Percentiles rank a stretch among this genome's conserved stretches.
These are phyloP conservation scores for Suillus lakei DNA, from an alignment of 768 basidiomycete species.

Conservation along the genomic window DNA sequence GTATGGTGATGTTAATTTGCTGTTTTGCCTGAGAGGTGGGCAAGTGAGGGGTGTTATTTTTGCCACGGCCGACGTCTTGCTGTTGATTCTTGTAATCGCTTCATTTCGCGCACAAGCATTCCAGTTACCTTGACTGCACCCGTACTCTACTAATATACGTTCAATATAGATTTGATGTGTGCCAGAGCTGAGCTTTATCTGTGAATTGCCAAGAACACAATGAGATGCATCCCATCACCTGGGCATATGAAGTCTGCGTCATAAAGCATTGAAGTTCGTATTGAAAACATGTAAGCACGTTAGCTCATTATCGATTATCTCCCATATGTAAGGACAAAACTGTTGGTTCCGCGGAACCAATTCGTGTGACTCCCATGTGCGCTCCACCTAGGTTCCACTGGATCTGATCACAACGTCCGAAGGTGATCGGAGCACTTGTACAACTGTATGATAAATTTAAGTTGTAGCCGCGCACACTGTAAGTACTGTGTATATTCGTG, in stretches of 20 bases:
- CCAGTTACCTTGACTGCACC: background rate
- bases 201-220: background rate
- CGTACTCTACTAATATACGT: constrained; percentile 5
- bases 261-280: background rate
- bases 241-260: background rate
- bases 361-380: no score
- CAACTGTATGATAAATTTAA: background rate
- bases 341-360: no score
- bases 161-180: constrained; percentile 3
- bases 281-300: background rate
- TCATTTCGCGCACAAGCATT: background rate
- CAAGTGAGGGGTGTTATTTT: background rate
- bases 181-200: background rate
- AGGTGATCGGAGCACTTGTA: no score
- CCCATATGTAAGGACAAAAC: no score
- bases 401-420: no score
- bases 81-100: constrained; percentile 1
- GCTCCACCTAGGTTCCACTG: no score
- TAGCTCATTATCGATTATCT: no score
- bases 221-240: background rate
- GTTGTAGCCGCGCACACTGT: background rate
- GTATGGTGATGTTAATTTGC: background rate
- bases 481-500: no score
- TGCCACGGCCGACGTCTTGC: background rate
- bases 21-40: constrained; percentile 15